phyloP scores from a whole-genome alignment of 2,329 filamentous ascomycete species.

The Penicillium paneum region DNA sequence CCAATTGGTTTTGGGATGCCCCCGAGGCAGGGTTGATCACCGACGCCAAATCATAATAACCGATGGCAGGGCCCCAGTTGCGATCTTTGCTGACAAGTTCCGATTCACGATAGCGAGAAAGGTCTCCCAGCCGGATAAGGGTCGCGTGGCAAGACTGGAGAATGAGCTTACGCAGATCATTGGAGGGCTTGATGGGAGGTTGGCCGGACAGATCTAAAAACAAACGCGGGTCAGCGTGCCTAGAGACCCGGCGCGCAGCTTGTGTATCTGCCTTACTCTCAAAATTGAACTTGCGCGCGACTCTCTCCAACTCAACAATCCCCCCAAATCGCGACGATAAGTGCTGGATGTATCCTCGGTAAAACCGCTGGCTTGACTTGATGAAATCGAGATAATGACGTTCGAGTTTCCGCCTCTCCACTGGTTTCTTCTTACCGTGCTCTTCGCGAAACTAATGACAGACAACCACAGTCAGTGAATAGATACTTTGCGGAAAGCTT shows the following conservation, averaged over 20 bases:
- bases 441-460: conserved; percentile 48
- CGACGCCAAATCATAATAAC: conserved; percentile 80
- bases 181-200: conserved; percentile 46
- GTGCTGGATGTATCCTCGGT: conserved; percentile 77
- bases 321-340: conserved; percentile 61
- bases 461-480: conserved; percentile 9
- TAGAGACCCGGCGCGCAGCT: not conserved
- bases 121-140: conserved; percentile 81
- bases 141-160: conserved; percentile 75
- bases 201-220: conserved; percentile 43
- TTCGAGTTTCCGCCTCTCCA: conserved; percentile 71
- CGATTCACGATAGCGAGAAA: conserved; percentile 77
- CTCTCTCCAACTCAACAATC: conserved; percentile 56
- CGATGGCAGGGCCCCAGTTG: conserved; percentile 74
- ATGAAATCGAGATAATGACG: conserved; percentile 81
- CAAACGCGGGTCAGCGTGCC: conserved; percentile 7
- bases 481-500: not conserved
- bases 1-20: conserved; percentile 83
- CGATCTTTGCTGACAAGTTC: conserved; percentile 70
- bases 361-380: conserved; percentile 83
- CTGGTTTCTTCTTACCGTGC: conserved; percentile 52
- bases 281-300: conserved; percentile 52
- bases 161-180: conserved; percentile 57
- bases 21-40: conserved; percentile 76
- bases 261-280: conserved; percentile 35